Evolutionary conservation across 1,284 basidiomycete species (phyloP).

Genomic region (Irpex rosettiformis): DNA sequence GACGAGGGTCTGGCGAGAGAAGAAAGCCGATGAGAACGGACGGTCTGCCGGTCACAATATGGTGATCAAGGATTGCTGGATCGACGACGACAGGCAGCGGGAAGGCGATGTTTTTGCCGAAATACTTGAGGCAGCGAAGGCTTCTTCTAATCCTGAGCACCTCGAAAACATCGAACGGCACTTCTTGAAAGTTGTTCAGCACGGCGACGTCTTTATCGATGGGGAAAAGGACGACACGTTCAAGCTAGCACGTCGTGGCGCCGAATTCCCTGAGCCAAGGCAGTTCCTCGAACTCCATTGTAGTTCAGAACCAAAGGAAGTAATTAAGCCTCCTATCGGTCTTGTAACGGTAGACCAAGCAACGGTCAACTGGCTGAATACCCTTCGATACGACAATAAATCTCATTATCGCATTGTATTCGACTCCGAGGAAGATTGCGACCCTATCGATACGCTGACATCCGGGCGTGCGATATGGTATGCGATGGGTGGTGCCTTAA

Average conservation of each 20-base stretch:
- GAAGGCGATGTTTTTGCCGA: slow-evolving; percentile 3
- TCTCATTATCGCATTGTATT: slow-evolving; percentile 8
- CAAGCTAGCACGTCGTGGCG: neutral
- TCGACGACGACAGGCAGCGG: neutral
- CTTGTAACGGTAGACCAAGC: neutral
- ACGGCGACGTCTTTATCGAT: slow-evolving; percentile 2
- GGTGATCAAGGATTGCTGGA: slow-evolving; percentile 10
- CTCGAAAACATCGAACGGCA: neutral
- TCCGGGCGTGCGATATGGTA: neutral
- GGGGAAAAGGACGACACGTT: neutral
- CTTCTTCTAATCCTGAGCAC: neutral
- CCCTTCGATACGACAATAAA: neutral
- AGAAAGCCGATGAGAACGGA: neutral
- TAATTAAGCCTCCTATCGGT: neutral
- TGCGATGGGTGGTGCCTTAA: neutral
- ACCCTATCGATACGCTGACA: neutral
- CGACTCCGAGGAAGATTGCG: neutral
- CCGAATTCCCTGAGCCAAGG: neutral
- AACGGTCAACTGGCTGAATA: neutral
- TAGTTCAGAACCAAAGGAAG: neutral
- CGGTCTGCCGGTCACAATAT: neutral
- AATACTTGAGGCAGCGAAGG: neutral
- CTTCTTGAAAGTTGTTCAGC: neutral
- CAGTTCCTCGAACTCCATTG: neutral
- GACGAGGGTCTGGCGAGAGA: slow-evolving; percentile 4